Evolutionary conservation across 2,329 filamentous ascomycete genomes (phyloP).

Genomic region (Clathrospora elynae): DNA sequence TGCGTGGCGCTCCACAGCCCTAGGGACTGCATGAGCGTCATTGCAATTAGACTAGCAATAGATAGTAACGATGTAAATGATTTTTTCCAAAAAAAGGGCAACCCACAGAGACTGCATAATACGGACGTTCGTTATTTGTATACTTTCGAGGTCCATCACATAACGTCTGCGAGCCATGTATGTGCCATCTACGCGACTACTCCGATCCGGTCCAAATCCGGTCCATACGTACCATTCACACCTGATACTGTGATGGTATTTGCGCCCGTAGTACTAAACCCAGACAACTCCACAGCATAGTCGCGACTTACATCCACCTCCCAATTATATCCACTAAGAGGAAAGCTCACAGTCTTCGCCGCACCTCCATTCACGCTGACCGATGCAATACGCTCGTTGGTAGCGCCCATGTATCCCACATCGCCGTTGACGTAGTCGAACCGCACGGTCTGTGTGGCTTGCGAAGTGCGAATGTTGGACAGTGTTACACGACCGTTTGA

Average conservation of each 20-base stretch:
- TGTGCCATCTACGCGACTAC: slow-evolving; percentile 11
- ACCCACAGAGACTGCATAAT: no score
- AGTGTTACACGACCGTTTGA: slow-evolving; percentile 22
- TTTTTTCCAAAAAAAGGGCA: no score
- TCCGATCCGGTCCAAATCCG: slow-evolving; percentile 25
- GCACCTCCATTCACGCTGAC: slow-evolving; percentile 27
- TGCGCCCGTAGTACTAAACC: slow-evolving; percentile 22
- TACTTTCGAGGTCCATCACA: no score
- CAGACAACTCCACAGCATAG: slow-evolving; percentile 23
- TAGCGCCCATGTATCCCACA: slow-evolving; percentile 23
- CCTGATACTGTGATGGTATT: slow-evolving; percentile 25
- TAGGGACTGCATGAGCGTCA: no score
- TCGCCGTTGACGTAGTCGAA: slow-evolving; percentile 29
- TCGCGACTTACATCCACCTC: slow-evolving; percentile 18
- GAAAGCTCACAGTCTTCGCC: slow-evolving; percentile 26
- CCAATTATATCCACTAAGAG: slow-evolving; percentile 27
- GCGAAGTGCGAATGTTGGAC: slow-evolving; percentile 25
- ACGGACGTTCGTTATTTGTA: no score
- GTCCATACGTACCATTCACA: slow-evolving; percentile 12
- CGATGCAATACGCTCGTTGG: slow-evolving; percentile 24
- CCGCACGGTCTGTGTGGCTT: slow-evolving; percentile 19
- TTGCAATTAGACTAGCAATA: no score
- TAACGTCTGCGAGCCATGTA: no score
- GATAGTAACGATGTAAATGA: no score
- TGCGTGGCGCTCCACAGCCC: no score